Conservation (phyloP, 148 eudicot genomes). For the Polygonum aviculare region DNA sequence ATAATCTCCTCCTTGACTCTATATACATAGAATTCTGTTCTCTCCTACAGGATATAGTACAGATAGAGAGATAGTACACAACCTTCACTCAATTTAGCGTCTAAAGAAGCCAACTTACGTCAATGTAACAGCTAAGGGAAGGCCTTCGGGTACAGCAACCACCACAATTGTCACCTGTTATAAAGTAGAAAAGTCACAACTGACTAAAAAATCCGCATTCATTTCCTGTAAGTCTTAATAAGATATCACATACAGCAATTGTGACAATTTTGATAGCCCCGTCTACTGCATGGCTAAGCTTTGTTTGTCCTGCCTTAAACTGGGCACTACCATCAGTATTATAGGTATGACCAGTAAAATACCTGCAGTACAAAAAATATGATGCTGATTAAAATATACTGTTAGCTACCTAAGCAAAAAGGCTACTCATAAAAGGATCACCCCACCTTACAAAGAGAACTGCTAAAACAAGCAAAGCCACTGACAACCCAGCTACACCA, state of each 20-base stretch:
- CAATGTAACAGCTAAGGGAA: slow-evolving; percentile 93
- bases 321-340: slow-evolving; percentile 29
- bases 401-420: not conserved
- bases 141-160: slow-evolving; percentile 99
- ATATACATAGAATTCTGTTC: not conserved
- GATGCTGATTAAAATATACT: not conserved
- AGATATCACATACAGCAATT: slow-evolving; percentile 65
- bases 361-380: slow-evolving; percentile 30
- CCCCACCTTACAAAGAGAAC: slow-evolving; percentile 60
- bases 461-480: slow-evolving; percentile 57
- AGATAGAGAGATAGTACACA: not conserved
- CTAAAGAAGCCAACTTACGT: slow-evolving; percentile 51
- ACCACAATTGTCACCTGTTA: slow-evolving; percentile 94
- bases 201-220: not conserved
- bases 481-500: slow-evolving; percentile 72
- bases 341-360: slow-evolving; percentile 58
- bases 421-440: not conserved
- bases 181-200: slow-evolving; percentile 15
- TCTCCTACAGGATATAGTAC: not conserved
- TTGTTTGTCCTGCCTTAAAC: slow-evolving; percentile 59
- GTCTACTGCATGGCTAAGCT: slow-evolving; percentile 52
- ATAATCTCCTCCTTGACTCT: not conserved
- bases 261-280: slow-evolving; percentile 81
- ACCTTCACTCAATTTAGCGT: not conserved
- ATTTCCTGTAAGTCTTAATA: not conserved